Conservation (phyloP, 2,329 filamentous ascomycete species). For the Colletotrichum orchidophilum region DNA sequence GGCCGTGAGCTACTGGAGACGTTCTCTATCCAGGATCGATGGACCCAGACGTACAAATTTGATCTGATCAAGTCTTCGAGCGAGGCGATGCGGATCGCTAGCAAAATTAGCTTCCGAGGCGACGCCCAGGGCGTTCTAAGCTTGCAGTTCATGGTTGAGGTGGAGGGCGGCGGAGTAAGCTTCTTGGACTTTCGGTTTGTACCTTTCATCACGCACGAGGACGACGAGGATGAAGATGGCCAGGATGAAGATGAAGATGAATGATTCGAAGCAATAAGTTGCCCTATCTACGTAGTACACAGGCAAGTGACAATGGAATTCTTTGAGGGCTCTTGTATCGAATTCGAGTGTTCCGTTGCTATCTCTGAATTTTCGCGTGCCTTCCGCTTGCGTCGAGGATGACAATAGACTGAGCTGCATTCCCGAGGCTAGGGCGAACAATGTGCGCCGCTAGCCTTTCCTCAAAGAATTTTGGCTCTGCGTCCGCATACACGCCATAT, state of each 20-base stretch:
- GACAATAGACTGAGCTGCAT: slow-evolving; percentile 14
- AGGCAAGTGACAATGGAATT: neutral
- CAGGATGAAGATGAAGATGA: slow-evolving; percentile 42
- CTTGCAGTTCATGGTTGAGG: slow-evolving; percentile 95
- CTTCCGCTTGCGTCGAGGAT: slow-evolving; percentile 19
- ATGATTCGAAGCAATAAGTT: neutral
- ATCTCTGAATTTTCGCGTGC: neutral
- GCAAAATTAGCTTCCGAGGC: slow-evolving; percentile 89
- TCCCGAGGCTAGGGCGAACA: slow-evolving; percentile 19
- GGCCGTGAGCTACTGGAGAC: slow-evolving; percentile 78
- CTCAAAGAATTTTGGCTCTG: slow-evolving; percentile 8
- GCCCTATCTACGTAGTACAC: neutral
- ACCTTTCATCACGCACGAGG: slow-evolving; percentile 72
- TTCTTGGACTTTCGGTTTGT: slow-evolving; percentile 89
- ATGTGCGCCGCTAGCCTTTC: slow-evolving; percentile 8
- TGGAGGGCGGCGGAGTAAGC: slow-evolving; percentile 74
- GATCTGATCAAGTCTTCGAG: slow-evolving; percentile 84
- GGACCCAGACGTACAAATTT: slow-evolving; percentile 85
- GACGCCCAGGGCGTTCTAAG: slow-evolving; percentile 92
- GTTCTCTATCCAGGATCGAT: slow-evolving; percentile 69
- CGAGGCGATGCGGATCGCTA: slow-evolving; percentile 92
- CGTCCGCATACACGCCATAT: neutral
- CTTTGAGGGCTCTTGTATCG: neutral
- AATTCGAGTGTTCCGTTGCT: neutral
- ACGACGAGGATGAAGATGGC: slow-evolving; percentile 55